Evolutionary conservation across 768 basidiomycete genomes (phyloP).

Genomic region (Hirschioporus abietinus): DNA sequence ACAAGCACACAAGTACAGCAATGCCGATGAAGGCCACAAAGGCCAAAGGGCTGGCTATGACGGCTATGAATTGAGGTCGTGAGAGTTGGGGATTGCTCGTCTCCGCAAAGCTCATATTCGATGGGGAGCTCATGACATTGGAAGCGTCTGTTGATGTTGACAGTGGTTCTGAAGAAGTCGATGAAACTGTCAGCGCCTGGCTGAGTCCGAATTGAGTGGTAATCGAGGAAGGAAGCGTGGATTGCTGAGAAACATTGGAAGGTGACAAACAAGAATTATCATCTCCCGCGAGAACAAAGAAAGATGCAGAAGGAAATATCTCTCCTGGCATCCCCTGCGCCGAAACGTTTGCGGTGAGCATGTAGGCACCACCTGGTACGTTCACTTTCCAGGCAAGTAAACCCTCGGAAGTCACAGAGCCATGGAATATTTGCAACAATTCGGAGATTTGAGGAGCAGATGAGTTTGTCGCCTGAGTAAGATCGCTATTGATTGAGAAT

Average conservation of each 20-base stretch:
- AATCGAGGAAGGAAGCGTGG: neutral
- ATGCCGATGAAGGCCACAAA: neutral
- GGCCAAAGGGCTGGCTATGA: neutral
- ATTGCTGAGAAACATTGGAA: neutral
- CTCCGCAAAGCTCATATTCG: neutral
- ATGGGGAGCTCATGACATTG: neutral
- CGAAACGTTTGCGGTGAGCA: neutral
- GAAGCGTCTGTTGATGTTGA: neutral
- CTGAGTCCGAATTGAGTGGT: neutral
- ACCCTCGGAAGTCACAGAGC: neutral
- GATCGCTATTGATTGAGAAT: no score
- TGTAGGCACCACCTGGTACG: neutral
- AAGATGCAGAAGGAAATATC: neutral
- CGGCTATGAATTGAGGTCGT: neutral
- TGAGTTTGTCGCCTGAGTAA: no score
- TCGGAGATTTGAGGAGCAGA: no score
- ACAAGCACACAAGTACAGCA: neutral
- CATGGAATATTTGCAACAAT: neutral
- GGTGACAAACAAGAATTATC: neutral
- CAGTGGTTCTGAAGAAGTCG: neutral
- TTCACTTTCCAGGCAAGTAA: neutral
- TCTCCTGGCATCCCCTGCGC: neutral
- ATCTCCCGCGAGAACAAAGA: neutral
- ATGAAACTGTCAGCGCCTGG: neutral
- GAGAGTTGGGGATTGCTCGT: neutral